Conservation (phyloP, 2,329 filamentous ascomycete species). For the Monascus ruber region DNA sequence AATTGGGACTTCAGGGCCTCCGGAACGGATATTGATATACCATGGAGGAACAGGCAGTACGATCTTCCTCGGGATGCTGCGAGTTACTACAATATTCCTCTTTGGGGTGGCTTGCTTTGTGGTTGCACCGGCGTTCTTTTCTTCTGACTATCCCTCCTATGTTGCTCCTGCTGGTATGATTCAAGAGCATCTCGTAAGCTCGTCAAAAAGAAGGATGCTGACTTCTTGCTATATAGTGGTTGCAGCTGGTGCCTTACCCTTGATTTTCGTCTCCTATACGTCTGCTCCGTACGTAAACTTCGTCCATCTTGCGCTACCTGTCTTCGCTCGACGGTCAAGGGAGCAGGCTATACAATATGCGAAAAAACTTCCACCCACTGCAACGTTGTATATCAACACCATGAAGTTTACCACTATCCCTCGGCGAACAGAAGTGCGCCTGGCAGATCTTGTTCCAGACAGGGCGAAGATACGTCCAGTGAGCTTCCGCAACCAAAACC, state of each 20-base stretch:
- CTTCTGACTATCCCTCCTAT: constrained; percentile 33
- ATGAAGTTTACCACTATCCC: constrained; percentile 36
- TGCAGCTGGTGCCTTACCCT: constrained; percentile 51
- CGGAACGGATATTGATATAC: constrained; percentile 53
- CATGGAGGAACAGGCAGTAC: constrained; percentile 59
- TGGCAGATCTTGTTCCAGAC: constrained; percentile 30
- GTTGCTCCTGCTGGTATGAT: constrained; percentile 29
- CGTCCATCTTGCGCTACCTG: constrained; percentile 58
- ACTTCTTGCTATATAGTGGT: constrained; percentile 34
- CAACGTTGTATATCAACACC: constrained; percentile 34
- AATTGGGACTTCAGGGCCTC: constrained; percentile 18
- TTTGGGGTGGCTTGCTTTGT: constrained; percentile 56
- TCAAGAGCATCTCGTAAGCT: neutral
- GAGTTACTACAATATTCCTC: constrained; percentile 59
- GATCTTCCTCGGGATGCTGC: constrained; percentile 57
- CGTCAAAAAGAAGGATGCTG: constrained; percentile 1
- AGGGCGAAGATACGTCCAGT: constrained; percentile 28
- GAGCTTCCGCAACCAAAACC: constrained; percentile 29
- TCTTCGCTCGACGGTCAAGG: constrained; percentile 51
- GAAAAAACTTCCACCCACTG: constrained; percentile 32
- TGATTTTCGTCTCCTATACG: constrained; percentile 52
- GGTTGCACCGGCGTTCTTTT: constrained; percentile 48
- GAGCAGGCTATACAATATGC: constrained; percentile 33
- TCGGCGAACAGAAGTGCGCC: constrained; percentile 27
- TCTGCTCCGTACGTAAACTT: constrained; percentile 62